Conservation (phyloP, 352 stramenopile genomes). For the Pythium brachiatum region DNA sequence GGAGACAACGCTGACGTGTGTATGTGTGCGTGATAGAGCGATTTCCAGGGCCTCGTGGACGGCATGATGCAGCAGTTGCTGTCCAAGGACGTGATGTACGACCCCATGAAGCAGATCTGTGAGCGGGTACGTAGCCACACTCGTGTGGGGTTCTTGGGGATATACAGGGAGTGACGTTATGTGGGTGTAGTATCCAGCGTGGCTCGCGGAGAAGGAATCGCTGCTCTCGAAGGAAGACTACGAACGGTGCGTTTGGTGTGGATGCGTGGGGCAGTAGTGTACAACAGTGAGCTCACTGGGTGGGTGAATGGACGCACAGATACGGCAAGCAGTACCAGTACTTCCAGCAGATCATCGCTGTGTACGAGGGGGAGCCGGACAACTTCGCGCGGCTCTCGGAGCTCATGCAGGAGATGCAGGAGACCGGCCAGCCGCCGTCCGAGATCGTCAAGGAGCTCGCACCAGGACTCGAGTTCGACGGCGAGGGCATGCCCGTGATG, state of each 20-base stretch:
- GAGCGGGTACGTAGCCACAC: conserved; percentile 56
- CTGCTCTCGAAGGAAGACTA: conserved; percentile 92
- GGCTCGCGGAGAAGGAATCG: conserved; percentile 93
- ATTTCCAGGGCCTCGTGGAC: conserved; percentile 94
- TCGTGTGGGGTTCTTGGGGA: not conserved
- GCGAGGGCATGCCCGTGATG: conserved; percentile 97
- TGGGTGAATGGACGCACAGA: conserved; percentile 30
- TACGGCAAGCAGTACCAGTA: conserved; percentile 97
- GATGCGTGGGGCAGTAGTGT: no score
- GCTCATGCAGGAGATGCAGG: conserved; percentile 96
- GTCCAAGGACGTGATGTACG: conserved; percentile 98
- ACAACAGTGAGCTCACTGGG: not conserved
- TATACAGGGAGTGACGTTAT: no score
- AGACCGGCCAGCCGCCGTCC: conserved; percentile 92
- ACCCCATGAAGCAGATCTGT: conserved; percentile 95
- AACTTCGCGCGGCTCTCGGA: conserved; percentile 95
- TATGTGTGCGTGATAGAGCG: conserved; percentile 38
- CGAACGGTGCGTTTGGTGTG: conserved; percentile 40
- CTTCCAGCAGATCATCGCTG: conserved; percentile 95
- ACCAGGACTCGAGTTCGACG: conserved; percentile 95
- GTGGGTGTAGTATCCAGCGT: conserved; percentile 90
- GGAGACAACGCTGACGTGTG: not conserved
- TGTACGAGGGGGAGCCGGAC: conserved; percentile 96
- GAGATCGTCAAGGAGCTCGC: conserved; percentile 99
- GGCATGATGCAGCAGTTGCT: conserved; percentile 98